Conservation (phyloP, 208 protist genomes). For the Leishmania tarentolae region DNA sequence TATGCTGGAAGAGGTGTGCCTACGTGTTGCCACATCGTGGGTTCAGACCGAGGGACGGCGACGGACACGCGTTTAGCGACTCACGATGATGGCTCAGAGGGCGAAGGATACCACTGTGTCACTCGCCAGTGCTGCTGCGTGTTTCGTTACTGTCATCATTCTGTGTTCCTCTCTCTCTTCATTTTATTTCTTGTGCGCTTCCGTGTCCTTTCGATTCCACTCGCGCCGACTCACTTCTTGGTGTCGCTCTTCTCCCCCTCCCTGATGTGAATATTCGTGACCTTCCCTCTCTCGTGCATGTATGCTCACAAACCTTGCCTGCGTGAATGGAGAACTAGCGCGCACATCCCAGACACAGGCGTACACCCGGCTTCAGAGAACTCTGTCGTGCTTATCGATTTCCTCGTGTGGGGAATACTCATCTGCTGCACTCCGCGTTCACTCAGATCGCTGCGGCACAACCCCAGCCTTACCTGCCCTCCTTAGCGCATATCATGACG, state of each 20-base stretch:
- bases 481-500: constrained; percentile 8
- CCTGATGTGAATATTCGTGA: background rate
- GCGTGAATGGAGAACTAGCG: background rate
- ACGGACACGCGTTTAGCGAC: background rate
- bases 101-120: background rate
- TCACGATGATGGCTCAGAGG: background rate
- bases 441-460: background rate
- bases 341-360: background rate
- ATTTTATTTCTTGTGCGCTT: background rate
- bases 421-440: background rate
- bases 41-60: background rate
- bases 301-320: background rate
- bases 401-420: background rate
- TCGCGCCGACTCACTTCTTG: background rate
- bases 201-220: background rate
- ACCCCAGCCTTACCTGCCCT: background rate
- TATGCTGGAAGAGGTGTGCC: background rate
- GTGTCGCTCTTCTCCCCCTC: background rate
- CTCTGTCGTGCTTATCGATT: background rate
- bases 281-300: background rate
- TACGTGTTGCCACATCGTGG: background rate
- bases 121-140: background rate
- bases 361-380: background rate
- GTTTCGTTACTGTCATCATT: background rate
- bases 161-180: background rate